Evolutionary conservation across 108 stramenopile genomes (phyloP), one percentile per base, ranked within the genome.

Genomic region (Cafeteria roenbergensis): DNA sequence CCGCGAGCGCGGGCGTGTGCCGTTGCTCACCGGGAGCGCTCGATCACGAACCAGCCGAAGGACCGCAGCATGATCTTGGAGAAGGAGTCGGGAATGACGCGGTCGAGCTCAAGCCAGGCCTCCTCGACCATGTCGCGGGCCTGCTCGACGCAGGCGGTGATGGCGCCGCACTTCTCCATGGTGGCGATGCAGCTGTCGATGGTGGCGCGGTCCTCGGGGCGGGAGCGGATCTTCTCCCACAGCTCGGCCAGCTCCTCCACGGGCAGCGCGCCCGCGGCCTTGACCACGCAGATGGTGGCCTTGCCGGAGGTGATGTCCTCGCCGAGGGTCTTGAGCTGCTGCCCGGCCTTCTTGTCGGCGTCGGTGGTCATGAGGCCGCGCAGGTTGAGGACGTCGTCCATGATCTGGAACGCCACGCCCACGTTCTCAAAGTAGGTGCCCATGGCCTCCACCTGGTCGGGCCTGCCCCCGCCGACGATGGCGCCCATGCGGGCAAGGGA

Each of bases 321-420:
- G 8, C 68, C 68, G 34, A 69, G 38, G 17, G 20, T 9, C 53
- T 69, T 69, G 26, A 69, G 61, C 30, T 21, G 9, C 27, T 24
- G 8, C 24, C 52, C 63, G 3, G 27, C 6, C 31, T 52, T 63
- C 60, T 63, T 61, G 65, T 69, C 68, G 0, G 61, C 32, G 20
- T 64, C 68, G 26, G 21, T 25, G 51, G 68, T 65, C 30, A 12
- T 32, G 58, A 69, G 62, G 24, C 68, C 68, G n/a, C 61, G 61
- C 32, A 69, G 31, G 63, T 69, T 69, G 1, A 69, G 61, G 22
- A 69, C 68, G 37, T 69, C 68, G 53, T 69, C 68, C 68, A 69
- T 69, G 61, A 69, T 63, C 37, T 69, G 63, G 33, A 69, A 69
- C 4, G 68, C 68, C 24, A 69, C 51, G 1, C 68, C 68, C 35